Evolutionary conservation across 768 basidiomycete genomes (phyloP).

Genomic region (Paxillus ammoniavirescens): DNA sequence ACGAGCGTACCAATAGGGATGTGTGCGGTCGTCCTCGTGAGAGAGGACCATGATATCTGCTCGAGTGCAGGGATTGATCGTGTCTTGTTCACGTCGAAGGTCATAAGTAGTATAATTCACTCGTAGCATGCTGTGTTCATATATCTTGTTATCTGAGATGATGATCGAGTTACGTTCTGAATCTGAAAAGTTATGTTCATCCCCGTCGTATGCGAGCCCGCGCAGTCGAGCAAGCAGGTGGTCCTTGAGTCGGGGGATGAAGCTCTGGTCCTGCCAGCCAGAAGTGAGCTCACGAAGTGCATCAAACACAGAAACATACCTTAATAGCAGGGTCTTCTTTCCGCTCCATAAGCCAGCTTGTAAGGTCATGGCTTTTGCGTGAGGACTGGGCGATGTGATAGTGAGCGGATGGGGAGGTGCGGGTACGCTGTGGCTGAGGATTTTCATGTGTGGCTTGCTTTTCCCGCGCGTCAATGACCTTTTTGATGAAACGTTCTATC

Average conservation of each 20-base stretch:
- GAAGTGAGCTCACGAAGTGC: too few relatives aligned
- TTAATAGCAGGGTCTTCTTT: slow-evolving; percentile 27
- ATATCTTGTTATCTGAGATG: slow-evolving; percentile 20
- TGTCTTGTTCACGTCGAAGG: slow-evolving; percentile 32
- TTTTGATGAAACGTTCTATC: slow-evolving; percentile 14
- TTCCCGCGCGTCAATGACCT: slow-evolving; percentile 6
- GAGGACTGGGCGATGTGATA: slow-evolving; percentile 20
- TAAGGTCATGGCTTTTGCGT: slow-evolving; percentile 7
- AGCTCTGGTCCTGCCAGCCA: too few relatives aligned
- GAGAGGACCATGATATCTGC: slow-evolving; percentile 37
- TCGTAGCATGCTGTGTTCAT: slow-evolving; percentile 13
- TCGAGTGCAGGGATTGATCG: slow-evolving; percentile 35
- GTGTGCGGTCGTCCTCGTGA: slow-evolving; percentile 21
- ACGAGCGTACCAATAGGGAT: slow-evolving; percentile 36
- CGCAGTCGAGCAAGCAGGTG: slow-evolving; percentile 11
- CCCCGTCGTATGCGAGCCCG: slow-evolving; percentile 22
- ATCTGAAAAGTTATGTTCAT: slow-evolving; percentile 24
- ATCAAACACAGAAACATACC: slow-evolving; percentile 4
- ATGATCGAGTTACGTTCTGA: slow-evolving; percentile 21
- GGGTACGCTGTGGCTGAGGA: neutral
- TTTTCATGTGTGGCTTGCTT: neutral
- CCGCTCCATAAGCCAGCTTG: neutral
- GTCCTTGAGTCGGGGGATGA: too few relatives aligned
- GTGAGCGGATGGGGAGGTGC: slow-evolving; percentile 8
- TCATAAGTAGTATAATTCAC: slow-evolving; percentile 34